Base-by-base conservation (phyloP, 176 grass and related monocot genomes). In the Oryza glumipatula region DNA sequence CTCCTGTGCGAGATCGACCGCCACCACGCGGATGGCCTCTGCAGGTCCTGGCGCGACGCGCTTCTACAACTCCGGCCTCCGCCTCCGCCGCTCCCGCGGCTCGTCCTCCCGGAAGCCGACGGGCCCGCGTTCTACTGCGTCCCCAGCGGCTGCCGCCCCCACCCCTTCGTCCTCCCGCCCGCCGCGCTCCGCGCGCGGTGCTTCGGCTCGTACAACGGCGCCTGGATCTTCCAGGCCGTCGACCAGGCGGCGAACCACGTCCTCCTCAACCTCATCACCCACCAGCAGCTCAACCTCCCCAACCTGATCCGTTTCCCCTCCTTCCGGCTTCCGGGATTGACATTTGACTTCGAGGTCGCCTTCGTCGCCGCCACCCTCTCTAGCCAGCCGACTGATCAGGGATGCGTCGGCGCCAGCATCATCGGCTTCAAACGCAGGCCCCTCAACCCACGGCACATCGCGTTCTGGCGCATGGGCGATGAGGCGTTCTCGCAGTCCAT, bases 301-400 rank as follows among this genome's bases (percentile, higher is more conserved):
- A 15, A 79, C 60, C 21, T 15, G 22, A 0, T 0, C 47, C 10
- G 46, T 4, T 0, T 49, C 47, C 12, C 3, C 13, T 2, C 14
- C 11, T 3, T 0, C 13, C 3, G 0, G 3, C 13, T 4, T 10
- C 47, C 0, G 4, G 12, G 0, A 49, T 4, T 49, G 12, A 13
- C 0, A 49, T 13, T 4, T 2, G 13, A 49, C 13, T 1, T 0
- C 47, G 4, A 4, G n/a, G 66, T 67, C 13, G 38, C 45, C 60
- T 41, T 65, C 76, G 38, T 78, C 60, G 38, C 22, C 60, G 60
- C 76, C 38, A 30, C 76, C 14, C 38, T 65, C 76, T 78, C 76
- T 6, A 3, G 1, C 58, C 60, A 21, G 4, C 76, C 76, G 15
- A 14, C 6, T 16, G 1, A 47, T 1, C 15, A 11, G 11, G 1